Percentiles rank a stretch among this genome's conserved stretches.
Conservation (phyloP, 768 basidiomycete species). For the Boletus pseudopeckii region DNA sequence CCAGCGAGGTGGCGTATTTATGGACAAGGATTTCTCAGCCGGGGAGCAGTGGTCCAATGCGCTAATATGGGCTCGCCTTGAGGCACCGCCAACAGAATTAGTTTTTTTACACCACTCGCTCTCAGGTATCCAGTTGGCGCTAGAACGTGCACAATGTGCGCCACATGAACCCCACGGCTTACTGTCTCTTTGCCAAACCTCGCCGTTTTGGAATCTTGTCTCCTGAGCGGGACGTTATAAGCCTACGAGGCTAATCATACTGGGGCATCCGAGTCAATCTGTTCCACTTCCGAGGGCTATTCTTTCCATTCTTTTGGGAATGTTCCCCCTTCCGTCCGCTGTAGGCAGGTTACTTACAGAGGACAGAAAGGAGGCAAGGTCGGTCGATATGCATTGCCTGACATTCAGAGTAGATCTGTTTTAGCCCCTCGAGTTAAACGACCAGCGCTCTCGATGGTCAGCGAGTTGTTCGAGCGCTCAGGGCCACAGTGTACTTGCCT, state of each 20-base stretch:
- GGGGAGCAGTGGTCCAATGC: background rate
- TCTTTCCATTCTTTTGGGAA: too few species aligned
- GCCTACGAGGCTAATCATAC: background rate
- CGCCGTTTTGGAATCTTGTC: background rate
- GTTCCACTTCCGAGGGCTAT: background rate
- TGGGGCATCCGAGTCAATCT: background rate
- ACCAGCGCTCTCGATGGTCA: background rate
- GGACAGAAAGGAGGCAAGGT: conserved; percentile 19
- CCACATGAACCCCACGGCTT: background rate
- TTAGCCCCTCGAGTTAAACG: background rate
- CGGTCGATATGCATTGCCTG: background rate
- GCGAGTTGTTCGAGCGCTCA: background rate
- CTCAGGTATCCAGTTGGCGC: background rate
- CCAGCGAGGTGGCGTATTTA: background rate
- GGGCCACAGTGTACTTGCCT: too few species aligned
- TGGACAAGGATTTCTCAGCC: background rate
- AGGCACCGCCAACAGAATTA: background rate
- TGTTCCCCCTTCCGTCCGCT: conserved; percentile 27
- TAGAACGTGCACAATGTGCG: background rate
- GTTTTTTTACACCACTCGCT: background rate
- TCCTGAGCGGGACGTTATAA: background rate
- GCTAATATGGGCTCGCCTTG: background rate
- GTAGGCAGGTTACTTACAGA: conserved; percentile 20
- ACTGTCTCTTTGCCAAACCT: background rate
- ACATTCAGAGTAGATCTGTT: background rate